These are phyloP conservation scores for Solanum chacoense DNA, from an alignment of 305 asterid genomes.

Conservation along the genomic window DNA sequence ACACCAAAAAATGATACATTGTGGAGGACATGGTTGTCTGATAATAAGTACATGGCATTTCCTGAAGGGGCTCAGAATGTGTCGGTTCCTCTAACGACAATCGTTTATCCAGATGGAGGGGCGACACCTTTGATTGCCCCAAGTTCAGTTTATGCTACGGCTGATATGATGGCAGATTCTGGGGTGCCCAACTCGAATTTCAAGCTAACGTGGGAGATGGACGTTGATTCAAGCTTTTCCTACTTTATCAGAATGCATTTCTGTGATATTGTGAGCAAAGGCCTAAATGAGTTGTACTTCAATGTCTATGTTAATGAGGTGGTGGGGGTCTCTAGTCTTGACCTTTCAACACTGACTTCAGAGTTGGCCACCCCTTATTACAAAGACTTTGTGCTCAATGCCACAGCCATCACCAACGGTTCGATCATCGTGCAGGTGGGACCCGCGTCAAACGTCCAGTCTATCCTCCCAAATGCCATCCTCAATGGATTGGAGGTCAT, in stretches of 20 bases:
- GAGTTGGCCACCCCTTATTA: constrained; percentile 61
- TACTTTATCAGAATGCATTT: constrained; percentile 72
- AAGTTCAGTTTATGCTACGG: constrained; percentile 49
- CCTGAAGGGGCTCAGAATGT: constrained; percentile 48
- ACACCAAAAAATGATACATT: constrained; percentile 71
- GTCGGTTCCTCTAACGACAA: constrained; percentile 38
- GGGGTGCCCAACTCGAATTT: constrained; percentile 50
- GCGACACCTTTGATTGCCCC: constrained; percentile 77
- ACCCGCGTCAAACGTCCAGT: constrained; percentile 32
- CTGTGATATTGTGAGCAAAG: constrained; percentile 78
- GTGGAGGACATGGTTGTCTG: constrained; percentile 63
- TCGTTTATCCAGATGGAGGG: constrained; percentile 48
- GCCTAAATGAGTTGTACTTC: constrained; percentile 75
- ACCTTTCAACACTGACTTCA: constrained; percentile 64
- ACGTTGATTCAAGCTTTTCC: constrained; percentile 66
- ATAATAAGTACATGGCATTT: constrained; percentile 31
- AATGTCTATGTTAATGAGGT: constrained; percentile 63
- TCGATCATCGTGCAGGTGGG: constrained; percentile 60
- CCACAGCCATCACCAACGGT: constrained; percentile 43
- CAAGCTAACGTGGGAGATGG: constrained; percentile 74
- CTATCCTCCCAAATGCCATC: constrained; percentile 56
- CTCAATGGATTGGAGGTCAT: constrained; percentile 82
- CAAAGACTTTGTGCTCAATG: constrained; percentile 69
- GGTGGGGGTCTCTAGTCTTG: constrained; percentile 47
- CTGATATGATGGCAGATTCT: constrained; percentile 69